Percentiles rank a stretch among this genome's conserved stretches.
Conservation (phyloP, 164 flowering plant species). For the Pachysandra terminalis region DNA sequence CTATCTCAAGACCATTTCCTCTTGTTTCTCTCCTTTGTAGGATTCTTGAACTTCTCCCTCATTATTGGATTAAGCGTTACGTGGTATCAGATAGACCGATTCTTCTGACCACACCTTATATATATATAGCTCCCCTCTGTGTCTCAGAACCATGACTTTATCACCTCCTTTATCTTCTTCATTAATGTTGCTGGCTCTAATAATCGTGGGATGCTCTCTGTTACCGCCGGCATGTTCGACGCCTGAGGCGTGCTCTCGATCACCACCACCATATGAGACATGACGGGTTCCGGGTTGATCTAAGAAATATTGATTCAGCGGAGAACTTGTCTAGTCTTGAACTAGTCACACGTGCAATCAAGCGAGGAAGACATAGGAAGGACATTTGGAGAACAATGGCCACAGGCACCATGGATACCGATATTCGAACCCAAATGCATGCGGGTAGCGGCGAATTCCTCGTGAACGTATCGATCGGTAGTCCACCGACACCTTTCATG, state of each 20-base stretch:
- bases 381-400: conserved; percentile 32
- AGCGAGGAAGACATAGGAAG: conserved; percentile 44
- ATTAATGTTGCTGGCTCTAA: background rate
- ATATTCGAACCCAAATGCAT: conserved; percentile 29
- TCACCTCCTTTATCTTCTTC: background rate
- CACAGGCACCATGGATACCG: background rate
- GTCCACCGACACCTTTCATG: conserved; percentile 47
- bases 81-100: no score
- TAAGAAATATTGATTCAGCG: conserved; percentile 54
- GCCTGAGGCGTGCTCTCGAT: conserved; percentile 17
- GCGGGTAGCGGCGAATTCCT: conserved; percentile 67
- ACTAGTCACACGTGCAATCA: conserved; percentile 49
- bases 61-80: no score
- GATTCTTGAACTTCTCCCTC: no score
- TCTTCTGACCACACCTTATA: background rate
- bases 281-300: conserved; percentile 45
- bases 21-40: no score
- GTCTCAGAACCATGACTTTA: conserved; percentile 3
- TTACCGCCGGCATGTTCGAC: conserved; percentile 22
- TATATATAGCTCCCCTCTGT: background rate
- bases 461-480: conserved; percentile 66
- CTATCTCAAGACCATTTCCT: background rate
- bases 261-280: background rate
- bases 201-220: background rate
- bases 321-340: conserved; percentile 57